A percentile compares a stretch with the other conserved stretches of the same genome.
phyloP scores from a whole-genome alignment of 78 protist genomes.

The Polysphondylium violaceum region DNA sequence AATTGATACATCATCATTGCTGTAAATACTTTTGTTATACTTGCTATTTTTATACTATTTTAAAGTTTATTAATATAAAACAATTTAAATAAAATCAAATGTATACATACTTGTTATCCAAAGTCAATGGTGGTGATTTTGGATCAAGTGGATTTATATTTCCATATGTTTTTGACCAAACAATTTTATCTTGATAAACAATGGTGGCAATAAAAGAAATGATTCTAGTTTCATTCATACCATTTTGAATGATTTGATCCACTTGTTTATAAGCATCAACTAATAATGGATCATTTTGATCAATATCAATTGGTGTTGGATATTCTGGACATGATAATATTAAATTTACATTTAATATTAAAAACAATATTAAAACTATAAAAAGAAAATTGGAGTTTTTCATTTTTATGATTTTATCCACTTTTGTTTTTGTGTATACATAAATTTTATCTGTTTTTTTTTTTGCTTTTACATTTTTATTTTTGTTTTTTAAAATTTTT shows the following conservation, averaged over 20 bases:
- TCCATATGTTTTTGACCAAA: conserved; percentile 66
- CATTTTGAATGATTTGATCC: conserved; percentile 23
- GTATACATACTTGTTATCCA: conserved; percentile 34
- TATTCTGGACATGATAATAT: conserved; percentile 53
- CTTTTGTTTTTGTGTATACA: too few species aligned
- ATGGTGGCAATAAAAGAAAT: conserved; percentile 67
- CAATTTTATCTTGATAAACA: conserved; percentile 54
- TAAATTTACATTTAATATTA: too few species aligned
- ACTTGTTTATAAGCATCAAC: conserved; percentile 47
- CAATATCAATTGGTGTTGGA: conserved; percentile 37
- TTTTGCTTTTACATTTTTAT: too few species aligned
- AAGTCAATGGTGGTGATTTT: conserved; percentile 51
- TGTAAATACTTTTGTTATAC: conserved; percentile 59
- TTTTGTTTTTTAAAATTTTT: too few species aligned
- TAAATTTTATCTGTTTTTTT: too few species aligned
- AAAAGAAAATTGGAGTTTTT: too few species aligned
- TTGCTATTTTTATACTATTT: conserved; percentile 64
- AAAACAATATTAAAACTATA: too few species aligned
- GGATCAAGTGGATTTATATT: conserved; percentile 45
- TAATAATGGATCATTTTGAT: conserved; percentile 51
- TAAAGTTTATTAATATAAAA: too few species aligned
- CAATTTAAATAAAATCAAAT: too few species aligned
- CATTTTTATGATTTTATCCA: too few species aligned
- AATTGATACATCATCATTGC: conserved; percentile 52
- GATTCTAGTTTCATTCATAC: conserved; percentile 37